Evolutionary conservation across 768 basidiomycete species (phyloP).

Genomic region (Termitomyces sp.): DNA sequence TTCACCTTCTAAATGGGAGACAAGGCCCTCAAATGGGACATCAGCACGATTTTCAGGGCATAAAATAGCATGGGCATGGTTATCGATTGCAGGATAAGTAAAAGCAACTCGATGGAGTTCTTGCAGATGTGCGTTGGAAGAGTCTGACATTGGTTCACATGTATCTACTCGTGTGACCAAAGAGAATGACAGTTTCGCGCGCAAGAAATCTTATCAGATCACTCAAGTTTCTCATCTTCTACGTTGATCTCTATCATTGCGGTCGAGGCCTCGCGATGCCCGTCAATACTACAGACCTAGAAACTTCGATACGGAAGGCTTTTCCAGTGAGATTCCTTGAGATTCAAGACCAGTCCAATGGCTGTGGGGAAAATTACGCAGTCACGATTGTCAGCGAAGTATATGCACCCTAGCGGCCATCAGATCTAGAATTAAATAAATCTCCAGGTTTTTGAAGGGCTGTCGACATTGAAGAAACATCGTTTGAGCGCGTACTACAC

Average conservation of each 20-base stretch:
- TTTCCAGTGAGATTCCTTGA: conserved; percentile 65
- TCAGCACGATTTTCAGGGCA: conserved; percentile 34
- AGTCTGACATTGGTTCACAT: background rate
- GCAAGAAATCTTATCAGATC: conserved; percentile 20
- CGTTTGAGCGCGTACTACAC: conserved; percentile 45
- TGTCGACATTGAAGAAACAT: conserved; percentile 74
- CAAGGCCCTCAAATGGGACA: conserved; percentile 57
- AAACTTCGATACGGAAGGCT: conserved; percentile 56
- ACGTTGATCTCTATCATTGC: background rate
- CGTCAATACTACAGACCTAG: conserved; percentile 49
- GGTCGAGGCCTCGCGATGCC: conserved; percentile 43
- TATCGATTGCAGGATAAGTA: conserved; percentile 60
- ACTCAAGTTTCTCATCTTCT: background rate
- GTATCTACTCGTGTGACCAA: background rate
- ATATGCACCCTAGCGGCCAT: conserved; percentile 6
- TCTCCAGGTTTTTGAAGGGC: conserved; percentile 67
- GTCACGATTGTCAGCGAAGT: conserved; percentile 77
- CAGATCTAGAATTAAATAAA: background rate
- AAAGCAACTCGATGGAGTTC: conserved; percentile 18
- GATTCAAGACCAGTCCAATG: conserved; percentile 72
- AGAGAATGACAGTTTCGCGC: background rate
- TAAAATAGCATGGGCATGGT: conserved; percentile 75
- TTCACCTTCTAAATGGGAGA: conserved; percentile 58
- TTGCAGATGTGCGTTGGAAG: background rate
- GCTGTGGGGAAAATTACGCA: conserved; percentile 76